Evolutionary conservation across 176 grass and related monocot genomes (phyloP).

Genomic region (Carex kokanica): DNA sequence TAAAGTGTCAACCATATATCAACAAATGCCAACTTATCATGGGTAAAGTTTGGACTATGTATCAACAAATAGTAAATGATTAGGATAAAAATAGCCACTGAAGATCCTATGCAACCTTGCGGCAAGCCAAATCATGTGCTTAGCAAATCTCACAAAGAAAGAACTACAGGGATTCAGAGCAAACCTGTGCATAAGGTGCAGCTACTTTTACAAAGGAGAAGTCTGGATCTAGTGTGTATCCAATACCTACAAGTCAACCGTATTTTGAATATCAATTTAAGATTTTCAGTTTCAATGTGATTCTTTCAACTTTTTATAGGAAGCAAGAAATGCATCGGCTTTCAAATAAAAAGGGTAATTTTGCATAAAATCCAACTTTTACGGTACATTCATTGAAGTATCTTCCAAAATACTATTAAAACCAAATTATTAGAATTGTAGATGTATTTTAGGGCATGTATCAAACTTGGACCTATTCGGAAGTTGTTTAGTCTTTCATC

Average conservation of each 20-base stretch:
- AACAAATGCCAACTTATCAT: background rate
- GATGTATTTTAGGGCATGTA: background rate
- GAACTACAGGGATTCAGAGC: background rate
- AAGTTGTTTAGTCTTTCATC: background rate
- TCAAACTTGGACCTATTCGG: background rate
- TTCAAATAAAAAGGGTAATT: background rate
- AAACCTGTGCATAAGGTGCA: slow-evolving; percentile 88
- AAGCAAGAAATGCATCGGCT: slow-evolving; percentile 2
- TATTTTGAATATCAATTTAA: slow-evolving; percentile 19
- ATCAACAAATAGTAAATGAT: background rate
- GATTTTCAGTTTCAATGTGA: slow-evolving; percentile 6
- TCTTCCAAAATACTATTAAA: background rate
- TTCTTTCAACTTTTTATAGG: background rate
- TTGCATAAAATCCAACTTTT: background rate
- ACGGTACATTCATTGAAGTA: background rate
- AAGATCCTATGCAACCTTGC: background rate
- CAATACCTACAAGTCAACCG: slow-evolving; percentile 57
- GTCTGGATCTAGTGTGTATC: slow-evolving; percentile 83
- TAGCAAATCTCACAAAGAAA: background rate
- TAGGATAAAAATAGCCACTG: background rate
- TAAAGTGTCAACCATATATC: background rate
- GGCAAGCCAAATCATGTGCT: background rate
- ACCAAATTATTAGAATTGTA: background rate
- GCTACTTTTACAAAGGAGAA: slow-evolving; percentile 95
- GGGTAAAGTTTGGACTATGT: background rate